A percentile compares a stretch with the other conserved stretches of the same genome.
Evolutionary conservation across 164 flowering plant species (phyloP).

Genomic region (Aristolochia fimbriata): DNA sequence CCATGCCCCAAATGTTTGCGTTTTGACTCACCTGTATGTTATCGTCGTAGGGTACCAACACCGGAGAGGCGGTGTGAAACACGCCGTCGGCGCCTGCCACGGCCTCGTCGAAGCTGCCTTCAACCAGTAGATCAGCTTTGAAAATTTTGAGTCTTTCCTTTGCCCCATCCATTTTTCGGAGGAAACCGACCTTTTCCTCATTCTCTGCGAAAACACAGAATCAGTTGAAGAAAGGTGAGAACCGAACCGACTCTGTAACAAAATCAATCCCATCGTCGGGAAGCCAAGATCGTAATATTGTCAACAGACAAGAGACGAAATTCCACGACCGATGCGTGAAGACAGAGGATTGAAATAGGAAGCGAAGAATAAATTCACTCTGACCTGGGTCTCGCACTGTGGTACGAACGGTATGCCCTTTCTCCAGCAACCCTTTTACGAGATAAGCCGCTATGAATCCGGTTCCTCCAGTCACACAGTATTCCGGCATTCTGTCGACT

Average conservation of each 20-base stretch:
- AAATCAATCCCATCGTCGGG: too few relatives aligned
- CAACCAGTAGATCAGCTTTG: slow-evolving; percentile 69
- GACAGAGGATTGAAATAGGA: too few relatives aligned
- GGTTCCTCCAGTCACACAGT: slow-evolving; percentile 71
- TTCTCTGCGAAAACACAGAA: slow-evolving; percentile 24
- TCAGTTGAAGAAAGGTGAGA: too few relatives aligned
- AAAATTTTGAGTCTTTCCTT: slow-evolving; percentile 66
- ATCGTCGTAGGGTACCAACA: slow-evolving; percentile 53
- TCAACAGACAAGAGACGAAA: too few relatives aligned
- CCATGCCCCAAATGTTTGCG: not conserved
- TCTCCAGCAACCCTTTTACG: slow-evolving; percentile 44
- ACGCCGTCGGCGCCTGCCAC: slow-evolving; percentile 77
- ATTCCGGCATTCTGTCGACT: slow-evolving; percentile 34
- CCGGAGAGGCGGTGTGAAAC: slow-evolving; percentile 93
- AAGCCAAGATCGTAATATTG: too few relatives aligned
- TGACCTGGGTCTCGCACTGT: slow-evolving; percentile 63
- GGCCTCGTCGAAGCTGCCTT: slow-evolving; percentile 85
- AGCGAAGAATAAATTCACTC: not conserved
- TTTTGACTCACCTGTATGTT: slow-evolving; percentile 45
- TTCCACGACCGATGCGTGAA: too few relatives aligned
- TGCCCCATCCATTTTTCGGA: slow-evolving; percentile 71
- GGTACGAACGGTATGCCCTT: slow-evolving; percentile 39
- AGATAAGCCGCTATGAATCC: slow-evolving; percentile 58
- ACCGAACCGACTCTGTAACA: too few relatives aligned
- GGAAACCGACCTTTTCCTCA: slow-evolving; percentile 57